A percentile compares a stretch with the other conserved stretches of the same genome.
phyloP scores from a whole-genome alignment of 2,329 filamentous ascomycete genomes.

The Trichoderma koningiopsis region DNA sequence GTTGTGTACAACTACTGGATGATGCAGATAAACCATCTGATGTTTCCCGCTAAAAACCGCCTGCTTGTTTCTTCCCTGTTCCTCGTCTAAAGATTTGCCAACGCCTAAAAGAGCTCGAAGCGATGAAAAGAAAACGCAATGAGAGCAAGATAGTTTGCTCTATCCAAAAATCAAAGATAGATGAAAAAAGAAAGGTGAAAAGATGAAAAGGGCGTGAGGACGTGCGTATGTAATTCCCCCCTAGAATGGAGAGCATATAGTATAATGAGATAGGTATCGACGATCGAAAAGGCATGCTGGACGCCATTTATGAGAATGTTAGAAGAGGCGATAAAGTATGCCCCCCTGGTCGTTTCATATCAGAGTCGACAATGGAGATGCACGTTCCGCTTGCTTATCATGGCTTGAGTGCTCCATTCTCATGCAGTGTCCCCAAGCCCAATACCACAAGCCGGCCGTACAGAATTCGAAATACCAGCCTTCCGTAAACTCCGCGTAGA shows the following conservation, averaged over 20 bases:
- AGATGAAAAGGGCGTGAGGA: conserved; percentile 8
- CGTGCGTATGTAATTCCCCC: background rate
- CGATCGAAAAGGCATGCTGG: conserved; percentile 15
- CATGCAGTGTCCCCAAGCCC: background rate
- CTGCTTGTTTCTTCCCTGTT: conserved; percentile 16
- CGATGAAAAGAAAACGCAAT: background rate
- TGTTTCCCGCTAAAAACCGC: conserved; percentile 18
- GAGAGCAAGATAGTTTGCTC: background rate
- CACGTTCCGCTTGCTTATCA: background rate
- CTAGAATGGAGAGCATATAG: conserved; percentile 15
- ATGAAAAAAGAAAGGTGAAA: background rate
- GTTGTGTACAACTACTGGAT: conserved; percentile 2
- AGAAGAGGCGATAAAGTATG: background rate
- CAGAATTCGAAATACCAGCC: conserved; percentile 2
- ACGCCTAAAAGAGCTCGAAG: conserved; percentile 6
- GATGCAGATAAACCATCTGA: conserved; percentile 20
- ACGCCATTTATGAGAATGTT: background rate
- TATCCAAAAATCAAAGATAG: conserved; percentile 7
- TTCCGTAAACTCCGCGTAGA: conserved; percentile 22
- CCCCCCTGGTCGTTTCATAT: background rate
- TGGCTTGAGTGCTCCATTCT: background rate
- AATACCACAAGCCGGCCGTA: background rate
- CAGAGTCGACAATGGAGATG: background rate
- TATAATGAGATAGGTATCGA: conserved; percentile 24
- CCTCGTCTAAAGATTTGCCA: conserved; percentile 21